A percentile compares a stretch with the other conserved stretches of the same genome.
These are phyloP conservation scores for Aureobasidium subglaciale DNA, from an alignment of 2,329 filamentous ascomycete species.

Conservation along the genomic window DNA sequence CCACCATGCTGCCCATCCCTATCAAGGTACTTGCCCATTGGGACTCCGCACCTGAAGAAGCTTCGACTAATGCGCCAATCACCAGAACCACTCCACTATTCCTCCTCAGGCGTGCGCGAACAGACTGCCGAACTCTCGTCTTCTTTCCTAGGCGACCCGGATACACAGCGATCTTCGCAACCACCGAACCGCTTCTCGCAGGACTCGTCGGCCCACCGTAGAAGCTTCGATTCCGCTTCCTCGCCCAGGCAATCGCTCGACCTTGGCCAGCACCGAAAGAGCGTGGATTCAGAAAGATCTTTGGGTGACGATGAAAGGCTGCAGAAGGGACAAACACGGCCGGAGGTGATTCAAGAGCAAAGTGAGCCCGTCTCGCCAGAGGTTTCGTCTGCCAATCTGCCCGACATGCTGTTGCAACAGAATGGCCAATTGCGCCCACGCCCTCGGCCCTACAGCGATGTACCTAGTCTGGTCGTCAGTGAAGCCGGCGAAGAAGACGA, in stretches of 20 bases:
- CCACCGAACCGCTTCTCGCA: neutral
- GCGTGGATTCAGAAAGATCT: conserved; percentile 9
- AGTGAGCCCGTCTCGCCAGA: conserved; percentile 29
- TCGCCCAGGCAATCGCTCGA: conserved; percentile 21
- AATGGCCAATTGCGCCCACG: neutral
- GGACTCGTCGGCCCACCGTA: conserved; percentile 1
- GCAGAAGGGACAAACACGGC: conserved; percentile 11
- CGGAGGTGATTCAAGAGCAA: conserved; percentile 28
- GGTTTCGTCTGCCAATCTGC: conserved; percentile 5
- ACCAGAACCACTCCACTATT: conserved; percentile 40
- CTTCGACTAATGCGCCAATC: neutral
- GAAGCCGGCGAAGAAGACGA: conserved; percentile 21
- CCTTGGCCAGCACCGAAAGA: neutral
- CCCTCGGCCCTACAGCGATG: conserved; percentile 7
- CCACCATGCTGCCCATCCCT: conserved; percentile 24
- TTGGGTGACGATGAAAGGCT: conserved; percentile 15
- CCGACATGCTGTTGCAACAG: conserved; percentile 13
- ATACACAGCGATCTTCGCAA: conserved; percentile 20
- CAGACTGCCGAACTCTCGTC: conserved; percentile 33
- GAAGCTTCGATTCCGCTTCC: conserved; percentile 7
- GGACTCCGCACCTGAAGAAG: neutral
- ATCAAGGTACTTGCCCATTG: conserved; percentile 17
- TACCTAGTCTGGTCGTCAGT: conserved; percentile 26
- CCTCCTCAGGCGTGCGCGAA: conserved; percentile 32
- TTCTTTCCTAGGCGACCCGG: conserved; percentile 31